Percentiles rank a stretch among this genome's conserved stretches.
These are phyloP conservation scores for Eucalyptus globulus DNA, from an alignment of 345 rosid genomes.

Conservation along the genomic window DNA sequence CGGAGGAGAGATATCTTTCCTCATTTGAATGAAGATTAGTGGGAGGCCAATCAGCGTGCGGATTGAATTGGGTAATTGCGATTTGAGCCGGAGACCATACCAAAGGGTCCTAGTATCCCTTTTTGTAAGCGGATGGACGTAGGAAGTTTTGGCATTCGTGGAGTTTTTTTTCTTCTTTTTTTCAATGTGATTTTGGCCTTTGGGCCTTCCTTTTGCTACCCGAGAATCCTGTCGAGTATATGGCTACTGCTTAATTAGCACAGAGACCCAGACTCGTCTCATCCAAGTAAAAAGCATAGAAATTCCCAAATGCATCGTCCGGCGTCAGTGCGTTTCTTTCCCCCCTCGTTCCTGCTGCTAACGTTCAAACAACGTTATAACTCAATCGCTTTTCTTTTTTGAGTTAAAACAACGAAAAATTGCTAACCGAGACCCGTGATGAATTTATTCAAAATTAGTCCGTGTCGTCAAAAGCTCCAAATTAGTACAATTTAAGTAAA, in stretches of 20 bases:
- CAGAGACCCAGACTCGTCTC: not conserved
- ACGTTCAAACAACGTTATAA: not conserved
- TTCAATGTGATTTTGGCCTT: not conserved
- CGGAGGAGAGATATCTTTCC: not conserved
- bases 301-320: not conserved
- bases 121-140: not conserved
- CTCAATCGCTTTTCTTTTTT: not conserved
- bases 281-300: not conserved
- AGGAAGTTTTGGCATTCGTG: not conserved
- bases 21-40: no score
- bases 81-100: not conserved
- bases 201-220: not conserved
- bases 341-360: not conserved
- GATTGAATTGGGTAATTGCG: not conserved
- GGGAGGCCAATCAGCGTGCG: not conserved
- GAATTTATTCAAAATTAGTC: no score
- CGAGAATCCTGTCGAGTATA: not conserved
- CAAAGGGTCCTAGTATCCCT: rapidly evolving
- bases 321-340: not conserved
- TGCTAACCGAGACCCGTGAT: not conserved
- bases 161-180: not conserved
- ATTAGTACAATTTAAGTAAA: no score
- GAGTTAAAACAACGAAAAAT: not conserved
- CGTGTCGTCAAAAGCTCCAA: rapidly evolving
- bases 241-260: not conserved